Evolutionary conservation across 805 yeast genomes (phyloP), one percentile per base, ranked within the genome.

Genomic region (Ogataea trehalophila): DNA sequence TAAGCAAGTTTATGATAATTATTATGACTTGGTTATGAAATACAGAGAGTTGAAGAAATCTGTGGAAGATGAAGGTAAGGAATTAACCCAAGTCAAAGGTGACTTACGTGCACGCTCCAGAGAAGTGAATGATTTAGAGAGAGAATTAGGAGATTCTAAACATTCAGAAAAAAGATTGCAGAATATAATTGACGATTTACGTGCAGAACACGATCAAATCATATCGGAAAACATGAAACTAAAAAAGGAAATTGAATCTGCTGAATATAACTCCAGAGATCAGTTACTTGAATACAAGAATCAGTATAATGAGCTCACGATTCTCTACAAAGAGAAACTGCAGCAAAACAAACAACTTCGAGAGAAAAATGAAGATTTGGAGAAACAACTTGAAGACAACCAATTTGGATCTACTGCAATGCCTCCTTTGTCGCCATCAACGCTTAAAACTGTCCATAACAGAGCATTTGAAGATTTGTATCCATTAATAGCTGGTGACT

Each of bases 1-100:
- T 45, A 51, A 53, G 26, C 57, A 56, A 45, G 57, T 61, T 2
- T 61, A 54, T 40, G 53, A 54, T 6, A 61, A 62, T 33, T 61
- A 61, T 42, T 59, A 50, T 39, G 60, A 56, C 33, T 45, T 61
- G 23, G 45, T 56, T 29, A 33, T 34, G n/a, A 56, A 56, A 29
- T 57, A 53, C 39, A 51, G 46, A 18, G 48, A 50, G 20, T 33
- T 53, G 31, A 48, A 44, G 20, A 18, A 26, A 7, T 39, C 38
- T 35, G 35, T 44, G 14, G 44, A 33, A 13, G 38, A 33, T 17
- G 42, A 46, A 29, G n/a, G 37, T 4, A 14, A 11, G 8, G 29
- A 43, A 14, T 6, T 43, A 13, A 31, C 7, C 3, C 33, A 37
- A 31, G 13, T 20, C 2, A 20, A 43, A 15, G 14, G 7, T n/a